These are phyloP conservation scores for Yarrowia sp. DNA, from an alignment of 805 yeast genomes.

Conservation along the genomic window DNA sequence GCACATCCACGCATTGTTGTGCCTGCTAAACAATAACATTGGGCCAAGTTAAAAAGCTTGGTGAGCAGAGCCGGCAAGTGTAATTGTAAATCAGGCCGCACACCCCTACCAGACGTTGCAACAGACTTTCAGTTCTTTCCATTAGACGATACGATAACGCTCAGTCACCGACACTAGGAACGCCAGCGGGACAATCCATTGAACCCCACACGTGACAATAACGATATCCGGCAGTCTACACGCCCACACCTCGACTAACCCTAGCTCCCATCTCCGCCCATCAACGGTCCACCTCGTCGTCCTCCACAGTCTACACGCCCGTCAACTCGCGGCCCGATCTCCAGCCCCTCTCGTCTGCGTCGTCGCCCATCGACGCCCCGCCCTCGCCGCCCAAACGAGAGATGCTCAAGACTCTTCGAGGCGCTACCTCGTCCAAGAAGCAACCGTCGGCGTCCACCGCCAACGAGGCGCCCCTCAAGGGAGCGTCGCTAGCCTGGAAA, in stretches of 20 bases:
- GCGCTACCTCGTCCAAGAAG: conserved; percentile 34
- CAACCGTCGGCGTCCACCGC: conserved; percentile 27
- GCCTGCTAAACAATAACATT: conserved; percentile 31
- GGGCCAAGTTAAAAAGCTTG: conserved; percentile 35
- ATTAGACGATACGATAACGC: too few species aligned
- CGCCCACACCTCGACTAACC: conserved; percentile 17
- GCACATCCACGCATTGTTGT: conserved; percentile 37
- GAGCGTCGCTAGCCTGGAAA: conserved; percentile 38
- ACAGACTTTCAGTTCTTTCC: conserved; percentile 4
- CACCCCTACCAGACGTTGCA: conserved; percentile 14
- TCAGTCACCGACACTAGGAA: too few species aligned
- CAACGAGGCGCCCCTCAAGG: conserved; percentile 35
- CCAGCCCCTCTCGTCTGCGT: conserved; percentile 37
- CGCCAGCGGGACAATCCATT: too few species aligned
- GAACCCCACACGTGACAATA: too few species aligned
- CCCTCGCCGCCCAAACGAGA: conserved; percentile 39
- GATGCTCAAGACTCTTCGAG: conserved; percentile 40
- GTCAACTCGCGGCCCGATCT: conserved; percentile 38
- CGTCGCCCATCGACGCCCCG: conserved; percentile 33
- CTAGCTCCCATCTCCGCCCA: conserved; percentile 34
- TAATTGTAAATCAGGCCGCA: conserved; percentile 36
- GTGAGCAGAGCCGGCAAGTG: conserved; percentile 36
- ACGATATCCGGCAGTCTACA: too few species aligned
- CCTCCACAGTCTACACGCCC: conserved; percentile 36
- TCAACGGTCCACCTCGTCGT: conserved; percentile 35